phyloP scores from a whole-genome alignment of 1,139 yeast genomes.

The Pichia sp. region DNA sequence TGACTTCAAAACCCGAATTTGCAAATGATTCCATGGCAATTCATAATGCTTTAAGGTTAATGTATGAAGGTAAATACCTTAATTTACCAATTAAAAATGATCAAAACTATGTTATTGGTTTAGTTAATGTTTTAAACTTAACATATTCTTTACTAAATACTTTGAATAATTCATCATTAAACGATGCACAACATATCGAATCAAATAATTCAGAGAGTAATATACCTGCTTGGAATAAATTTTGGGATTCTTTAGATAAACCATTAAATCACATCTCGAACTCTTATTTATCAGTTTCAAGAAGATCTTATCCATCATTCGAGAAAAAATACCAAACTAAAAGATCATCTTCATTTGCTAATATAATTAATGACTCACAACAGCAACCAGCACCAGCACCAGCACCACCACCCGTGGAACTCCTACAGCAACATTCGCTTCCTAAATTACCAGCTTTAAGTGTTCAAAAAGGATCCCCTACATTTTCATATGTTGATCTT shows the following conservation, averaged over 20 bases:
- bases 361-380: not conserved
- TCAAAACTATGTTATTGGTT: slow-evolving; percentile 31
- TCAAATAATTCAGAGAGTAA: slow-evolving; percentile 10
- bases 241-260: slow-evolving; percentile 34
- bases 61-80: slow-evolving; percentile 38
- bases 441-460: not conserved
- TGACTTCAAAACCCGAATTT: slow-evolving; percentile 38
- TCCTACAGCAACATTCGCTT: not conserved
- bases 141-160: slow-evolving; percentile 33
- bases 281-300: not conserved
- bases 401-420: not conserved
- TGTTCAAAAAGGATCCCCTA: not conserved
- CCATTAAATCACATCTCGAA: slow-evolving; percentile 19
- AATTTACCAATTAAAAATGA: slow-evolving; percentile 34
- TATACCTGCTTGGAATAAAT: slow-evolving; percentile 35
- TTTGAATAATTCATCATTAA: slow-evolving; percentile 20
- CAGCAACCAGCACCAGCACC: not conserved
- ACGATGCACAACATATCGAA: slow-evolving; percentile 1
- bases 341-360: slow-evolving; percentile 9
- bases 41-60: slow-evolving; percentile 35
- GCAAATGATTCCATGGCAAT: slow-evolving; percentile 33
- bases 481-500: slow-evolving; percentile 4
- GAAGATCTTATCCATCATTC: slow-evolving; percentile 1
- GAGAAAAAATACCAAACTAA: not conserved
- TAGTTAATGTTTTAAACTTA: slow-evolving; percentile 35